phyloP scores from a whole-genome alignment of 257 asterid genomes.

The Plantago elongata region DNA sequence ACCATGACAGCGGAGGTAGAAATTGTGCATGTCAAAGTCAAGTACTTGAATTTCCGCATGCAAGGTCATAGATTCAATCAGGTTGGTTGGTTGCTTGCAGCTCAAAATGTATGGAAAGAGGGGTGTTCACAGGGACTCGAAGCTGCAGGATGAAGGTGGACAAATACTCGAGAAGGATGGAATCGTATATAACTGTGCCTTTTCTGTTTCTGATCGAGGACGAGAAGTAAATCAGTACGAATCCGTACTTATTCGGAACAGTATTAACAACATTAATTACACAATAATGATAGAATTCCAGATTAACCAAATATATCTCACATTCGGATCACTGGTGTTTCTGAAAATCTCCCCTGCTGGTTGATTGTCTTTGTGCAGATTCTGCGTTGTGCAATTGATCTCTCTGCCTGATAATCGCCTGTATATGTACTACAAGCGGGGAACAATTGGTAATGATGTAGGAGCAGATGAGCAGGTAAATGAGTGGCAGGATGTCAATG shows the following conservation, averaged over 20 bases:
- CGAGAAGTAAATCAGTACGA: slow-evolving; percentile 55
- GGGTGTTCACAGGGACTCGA: slow-evolving; percentile 79
- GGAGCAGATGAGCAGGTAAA: slow-evolving; percentile 48
- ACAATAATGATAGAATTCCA: no score
- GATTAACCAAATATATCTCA: no score
- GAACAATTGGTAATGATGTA: slow-evolving; percentile 45
- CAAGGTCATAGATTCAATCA: neutral
- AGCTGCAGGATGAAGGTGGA: slow-evolving; percentile 63
- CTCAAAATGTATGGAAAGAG: slow-evolving; percentile 80
- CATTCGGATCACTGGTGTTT: neutral
- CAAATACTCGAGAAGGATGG: slow-evolving; percentile 69
- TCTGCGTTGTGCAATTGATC: slow-evolving; percentile 59
- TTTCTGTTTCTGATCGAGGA: slow-evolving; percentile 41
- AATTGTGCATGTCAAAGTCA: no score
- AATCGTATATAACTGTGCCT: slow-evolving; percentile 67
- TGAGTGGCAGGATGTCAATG: slow-evolving; percentile 43
- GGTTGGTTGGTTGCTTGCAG: slow-evolving; percentile 25
- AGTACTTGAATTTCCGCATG: neutral
- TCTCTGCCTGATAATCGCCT: slow-evolving; percentile 45
- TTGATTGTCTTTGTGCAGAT: slow-evolving; percentile 28
- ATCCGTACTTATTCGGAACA: neutral
- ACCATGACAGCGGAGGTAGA: slow-evolving; percentile 59
- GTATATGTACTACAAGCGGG: slow-evolving; percentile 67
- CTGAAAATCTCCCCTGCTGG: neutral
- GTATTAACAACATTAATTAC: no score